Evolutionary conservation across 2,329 filamentous ascomycete genomes (phyloP), one percentile per base, ranked within the genome.

Genomic region (Hypoxylon sp.): DNA sequence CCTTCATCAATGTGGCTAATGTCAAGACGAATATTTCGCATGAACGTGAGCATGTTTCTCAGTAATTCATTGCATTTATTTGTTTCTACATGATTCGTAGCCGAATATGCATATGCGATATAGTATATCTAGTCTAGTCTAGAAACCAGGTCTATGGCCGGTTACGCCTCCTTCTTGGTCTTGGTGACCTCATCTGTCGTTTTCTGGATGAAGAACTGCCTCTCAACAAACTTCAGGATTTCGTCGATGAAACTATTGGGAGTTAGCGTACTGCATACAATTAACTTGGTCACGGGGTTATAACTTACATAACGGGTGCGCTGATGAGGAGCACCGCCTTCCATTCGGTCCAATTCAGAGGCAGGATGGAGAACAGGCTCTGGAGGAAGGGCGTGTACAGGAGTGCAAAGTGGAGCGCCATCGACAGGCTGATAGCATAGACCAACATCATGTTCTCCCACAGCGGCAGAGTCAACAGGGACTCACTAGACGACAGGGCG

Each of bases 401-500:
- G 54, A 99, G 91, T 24, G 91, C 93, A 80, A 98, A 98, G 85
- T 99, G 96, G 62, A 99, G 87, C 0, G 89, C 89, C 96, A 99
- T 99, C 42, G 93, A 97, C 70, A 99, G 84, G 10, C 88, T 86
- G 77, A 99, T 97, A 69, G 96, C 97, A 76, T 97, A 97, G 61
- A 99, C 93, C 17, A 99, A 90, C 87, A 97, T 96, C 91, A 97
- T 96, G 84, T 99, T 99, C 78, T 95, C 89, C 95, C 95, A 98
- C n/a, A 99, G 85, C 8, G 94, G 95, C 69, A 99, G 88, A 1
- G 94, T 98, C 62, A 99, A 82, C 11, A 99, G 89, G 15, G 93
- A 97, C 82, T 99, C 96, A 80, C 93, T 97, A 0, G 94, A 97
- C 1, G 94, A 98, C 32, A 99, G 87, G 0, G 95, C 96, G 79